Evolutionary conservation across 306 rosid species (phyloP).

Genomic region (Arachis stenosperma): DNA sequence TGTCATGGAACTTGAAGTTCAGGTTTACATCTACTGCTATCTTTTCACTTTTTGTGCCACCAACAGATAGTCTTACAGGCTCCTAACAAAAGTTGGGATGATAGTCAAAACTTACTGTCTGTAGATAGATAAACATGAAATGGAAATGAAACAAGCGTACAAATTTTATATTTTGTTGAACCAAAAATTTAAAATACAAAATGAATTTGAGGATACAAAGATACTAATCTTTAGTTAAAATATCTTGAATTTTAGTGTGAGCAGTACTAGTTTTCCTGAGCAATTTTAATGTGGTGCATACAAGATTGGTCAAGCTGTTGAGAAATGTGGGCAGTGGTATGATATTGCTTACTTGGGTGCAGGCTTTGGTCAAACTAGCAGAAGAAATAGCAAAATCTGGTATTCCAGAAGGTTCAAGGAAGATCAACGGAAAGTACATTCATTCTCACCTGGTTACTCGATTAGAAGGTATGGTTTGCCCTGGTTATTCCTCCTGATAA

Average conservation of each 20-base stretch:
- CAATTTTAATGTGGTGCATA: background rate
- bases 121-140: slow-evolving; percentile 24
- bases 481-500: slow-evolving; percentile 8
- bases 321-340: slow-evolving; percentile 27
- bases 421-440: slow-evolving; percentile 90
- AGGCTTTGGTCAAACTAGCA: slow-evolving; percentile 79
- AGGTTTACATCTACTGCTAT: slow-evolving; percentile 56
- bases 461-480: slow-evolving; percentile 63
- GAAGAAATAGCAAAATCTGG: slow-evolving; percentile 76
- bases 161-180: slow-evolving; percentile 13
- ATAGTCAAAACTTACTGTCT: background rate
- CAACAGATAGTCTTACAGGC: background rate
- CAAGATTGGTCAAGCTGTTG: slow-evolving; percentile 22
- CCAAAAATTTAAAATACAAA: background rate
- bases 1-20: slow-evolving; percentile 77
- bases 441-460: slow-evolving; percentile 85
- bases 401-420: slow-evolving; percentile 79
- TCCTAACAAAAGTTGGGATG: background rate
- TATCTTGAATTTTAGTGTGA: slow-evolving; percentile 5
- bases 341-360: slow-evolving; percentile 35
- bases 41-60: slow-evolving; percentile 27
- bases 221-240: background rate
- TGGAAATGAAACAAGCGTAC: background rate
- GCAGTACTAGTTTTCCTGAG: slow-evolving; percentile 1
- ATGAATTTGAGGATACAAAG: background rate